Base-by-base conservation (phyloP, 768 basidiomycete species). In the Lactarius tabidus region DNA sequence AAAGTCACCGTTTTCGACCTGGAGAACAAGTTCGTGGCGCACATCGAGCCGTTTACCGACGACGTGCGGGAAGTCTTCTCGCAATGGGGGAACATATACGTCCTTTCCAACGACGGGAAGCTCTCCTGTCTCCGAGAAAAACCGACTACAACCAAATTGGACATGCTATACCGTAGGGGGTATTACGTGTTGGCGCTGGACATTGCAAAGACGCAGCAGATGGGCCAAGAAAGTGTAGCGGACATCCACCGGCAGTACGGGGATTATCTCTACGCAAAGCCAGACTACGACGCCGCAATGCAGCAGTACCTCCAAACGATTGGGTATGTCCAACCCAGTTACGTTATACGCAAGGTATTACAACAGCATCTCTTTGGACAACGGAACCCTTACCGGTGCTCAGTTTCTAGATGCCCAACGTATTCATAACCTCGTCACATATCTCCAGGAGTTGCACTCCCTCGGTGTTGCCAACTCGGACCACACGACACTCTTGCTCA, bases 391-490 rank as follows among this genome's bases (percentile, higher is more conserved):
- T 17, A 71, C 56, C 57, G 28, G 17, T 63, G 33, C 29, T 8
- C 64, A 98, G 95, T 98, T 95, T 77, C 85, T 99, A 41, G 97
- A 97, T 69, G 94, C 96, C 0, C 97, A 98, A 72, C 82, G 95
- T 2, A 97, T 98, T 62, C 90, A 95, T 68, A 94, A 95, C 73
- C 88, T 99, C 59, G 95, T 92, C 35, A 91, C 91, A 1, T 99
- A 98, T 75, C 83, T 99, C 0, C 95, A 98, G 82, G 95, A 96
- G 74, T 80, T 99, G 0, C 97, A 99, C 73, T 82, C 91, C 1
- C 81, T 88, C 1, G 90, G 91, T 0, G 85, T 96, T 7, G 96
- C 97, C 33, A 98, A 96, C 71, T 86, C 93, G 0, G 95, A 98
- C 71, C 96, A 98, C 72, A 99, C 97, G 0, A 98, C 97, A 0